phyloP scores from a whole-genome alignment of 768 basidiomycete species.

The Amanita inopinata region DNA sequence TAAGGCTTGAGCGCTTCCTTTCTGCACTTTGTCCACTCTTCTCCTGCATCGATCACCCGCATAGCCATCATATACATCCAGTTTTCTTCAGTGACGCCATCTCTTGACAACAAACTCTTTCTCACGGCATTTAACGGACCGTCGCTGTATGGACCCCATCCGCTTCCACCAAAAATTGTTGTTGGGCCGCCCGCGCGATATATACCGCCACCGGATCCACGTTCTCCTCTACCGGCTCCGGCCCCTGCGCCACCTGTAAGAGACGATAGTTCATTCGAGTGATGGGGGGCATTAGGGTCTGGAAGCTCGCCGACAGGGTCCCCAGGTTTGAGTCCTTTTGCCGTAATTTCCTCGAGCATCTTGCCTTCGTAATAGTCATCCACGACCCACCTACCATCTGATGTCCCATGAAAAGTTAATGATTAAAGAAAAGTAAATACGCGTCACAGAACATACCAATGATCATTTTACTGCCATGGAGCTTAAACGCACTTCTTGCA shows the following conservation, averaged over 20 bases:
- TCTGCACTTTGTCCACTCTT: conserved; percentile 54
- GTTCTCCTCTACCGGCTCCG: conserved; percentile 29
- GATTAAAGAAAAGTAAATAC: background rate
- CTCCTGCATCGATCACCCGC: conserved; percentile 52
- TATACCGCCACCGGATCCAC: conserved; percentile 54
- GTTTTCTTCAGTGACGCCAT: conserved; percentile 79
- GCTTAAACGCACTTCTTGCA: conserved; percentile 86
- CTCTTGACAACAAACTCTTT: conserved; percentile 68
- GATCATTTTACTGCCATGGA: conserved; percentile 89
- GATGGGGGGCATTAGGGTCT: conserved; percentile 52
- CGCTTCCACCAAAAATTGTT: conserved; percentile 79
- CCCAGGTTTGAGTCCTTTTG: conserved; percentile 75
- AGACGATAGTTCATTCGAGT: conserved; percentile 33
- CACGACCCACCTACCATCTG: conserved; percentile 86
- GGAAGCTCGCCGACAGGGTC: conserved; percentile 77
- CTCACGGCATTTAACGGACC: conserved; percentile 79
- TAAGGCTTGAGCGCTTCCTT: conserved; percentile 34
- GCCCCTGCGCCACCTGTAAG: conserved; percentile 27
- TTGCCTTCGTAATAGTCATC: conserved; percentile 97
- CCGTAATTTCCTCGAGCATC: conserved; percentile 62
- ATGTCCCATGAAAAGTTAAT: background rate
- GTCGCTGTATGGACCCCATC: conserved; percentile 83
- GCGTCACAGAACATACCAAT: conserved; percentile 42
- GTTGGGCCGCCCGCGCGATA: conserved; percentile 91
- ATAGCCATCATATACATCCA: conserved; percentile 84